Percentiles rank a stretch among this genome's conserved stretches.
These are phyloP conservation scores for Podospora conica DNA, from an alignment of 495 filamentous ascomycete species.

Conservation along the genomic window DNA sequence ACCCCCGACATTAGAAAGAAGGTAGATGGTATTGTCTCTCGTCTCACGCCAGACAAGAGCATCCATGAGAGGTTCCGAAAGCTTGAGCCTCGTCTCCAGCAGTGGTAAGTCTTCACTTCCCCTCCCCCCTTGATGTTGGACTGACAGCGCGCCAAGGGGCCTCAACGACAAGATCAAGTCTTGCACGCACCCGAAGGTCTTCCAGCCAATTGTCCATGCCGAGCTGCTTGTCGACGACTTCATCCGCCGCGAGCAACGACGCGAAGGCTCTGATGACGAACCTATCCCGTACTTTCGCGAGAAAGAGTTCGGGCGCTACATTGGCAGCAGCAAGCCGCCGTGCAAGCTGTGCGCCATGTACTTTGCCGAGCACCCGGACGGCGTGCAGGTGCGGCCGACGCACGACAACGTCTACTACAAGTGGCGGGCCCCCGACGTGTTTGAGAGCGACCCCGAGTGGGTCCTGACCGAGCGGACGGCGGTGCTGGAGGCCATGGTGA, in stretches of 20 bases:
- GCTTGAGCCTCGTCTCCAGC: not conserved
- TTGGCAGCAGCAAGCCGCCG: slow-evolving; percentile 37
- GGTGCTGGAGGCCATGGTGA: slow-evolving; percentile 19
- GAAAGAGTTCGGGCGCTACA: slow-evolving; percentile 24
- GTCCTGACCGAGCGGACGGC: not conserved
- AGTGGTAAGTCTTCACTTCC: not conserved
- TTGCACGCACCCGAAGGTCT: not conserved
- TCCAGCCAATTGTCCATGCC: slow-evolving; percentile 28
- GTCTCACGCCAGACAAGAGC: not conserved
- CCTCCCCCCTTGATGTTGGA: not conserved
- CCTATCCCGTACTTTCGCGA: slow-evolving; percentile 25
- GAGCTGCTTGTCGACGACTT: slow-evolving; percentile 29
- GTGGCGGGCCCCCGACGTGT: slow-evolving; percentile 29
- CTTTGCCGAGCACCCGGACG: slow-evolving; percentile 19
- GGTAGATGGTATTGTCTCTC: slow-evolving; percentile 5
- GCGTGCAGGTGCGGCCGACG: slow-evolving; percentile 20
- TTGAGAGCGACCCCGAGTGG: not conserved
- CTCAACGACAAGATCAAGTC: slow-evolving; percentile 1
- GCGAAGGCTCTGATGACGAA: slow-evolving; percentile 3
- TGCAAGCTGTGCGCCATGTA: slow-evolving; percentile 34
- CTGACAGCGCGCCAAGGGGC: not conserved
- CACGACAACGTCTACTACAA: slow-evolving; percentile 34
- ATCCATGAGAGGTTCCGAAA: not conserved
- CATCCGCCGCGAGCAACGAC: slow-evolving; percentile 20
- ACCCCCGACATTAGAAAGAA: not conserved